Base-by-base conservation (phyloP, 1,284 basidiomycete genomes). In the Rhodotorula sp. region DNA sequence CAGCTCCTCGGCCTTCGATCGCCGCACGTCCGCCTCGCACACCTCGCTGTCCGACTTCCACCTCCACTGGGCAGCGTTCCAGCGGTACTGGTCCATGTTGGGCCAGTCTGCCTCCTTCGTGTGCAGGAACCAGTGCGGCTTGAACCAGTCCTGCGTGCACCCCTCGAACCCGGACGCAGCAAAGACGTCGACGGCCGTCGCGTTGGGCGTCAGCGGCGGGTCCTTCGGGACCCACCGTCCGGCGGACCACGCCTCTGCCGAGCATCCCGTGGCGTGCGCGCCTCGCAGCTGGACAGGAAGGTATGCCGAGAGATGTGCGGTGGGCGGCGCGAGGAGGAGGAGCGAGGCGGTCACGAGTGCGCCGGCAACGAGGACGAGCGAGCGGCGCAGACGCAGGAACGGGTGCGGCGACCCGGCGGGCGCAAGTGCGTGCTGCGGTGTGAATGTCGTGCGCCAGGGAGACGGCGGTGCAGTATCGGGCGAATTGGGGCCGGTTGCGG, bases 81-180 rank as follows among this genome's bases (percentile, higher is more conserved):
- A 53, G 9, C 61, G 9, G n/a, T 62, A 53, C 50, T 62, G 50
- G 23, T 34, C 61, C 50, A 62, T 53, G 21, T 45, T 17, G 53
- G 9, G 50, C 49, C 49, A 62, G 41, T 54, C 23, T 7, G 21
- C n/a, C 61, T 52, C 21, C 41, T 61, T 50, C 1, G 50, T 21
- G 19, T 52, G 50, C 16, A 62, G 8, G 50, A 62, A 62, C 61
- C 61, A 62, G 34, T n/a, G 3, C 41, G 61, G 61, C 50, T 62
- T 62, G 50, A 62, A 62, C 50, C 50, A 53, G 16, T 44, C 49
- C 60, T 61, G 60, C 49, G 60, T 52, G 21, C 8, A 14, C 16
- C 61, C 61, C 3, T 17, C 2, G 25, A 53, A 62, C 3, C 61
- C 61, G 3, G 50, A 53, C 16, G 50, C 50, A 9, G 21, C 23